Evolutionary conservation across 805 yeast species (phyloP), one percentile per base, ranked within the genome.

Genomic region (Lipomyces spencermartinsiae): DNA sequence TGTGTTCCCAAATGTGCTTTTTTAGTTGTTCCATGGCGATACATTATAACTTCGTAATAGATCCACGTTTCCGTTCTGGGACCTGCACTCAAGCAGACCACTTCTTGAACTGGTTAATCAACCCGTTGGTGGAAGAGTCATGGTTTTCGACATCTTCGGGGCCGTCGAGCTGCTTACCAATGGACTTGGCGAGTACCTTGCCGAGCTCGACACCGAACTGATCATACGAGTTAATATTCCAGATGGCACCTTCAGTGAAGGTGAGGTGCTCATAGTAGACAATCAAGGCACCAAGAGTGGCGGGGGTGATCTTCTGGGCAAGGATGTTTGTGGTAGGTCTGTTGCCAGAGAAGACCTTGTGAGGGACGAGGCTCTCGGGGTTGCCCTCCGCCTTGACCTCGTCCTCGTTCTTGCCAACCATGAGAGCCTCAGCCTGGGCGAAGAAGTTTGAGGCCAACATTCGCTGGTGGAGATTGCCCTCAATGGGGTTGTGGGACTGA

Each of bases 191-290:
- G 79, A 95, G 87, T 63, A 90, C 96, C 84, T 95, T 95, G 80
- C 99, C 99, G 76, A 95, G 90, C 84, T 95, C 99, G 77, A 95
- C 99, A 82, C 99, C 99, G 97, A 98, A 95, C 85, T 95, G 99
- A 85, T 95, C 99, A 79, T 92, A 95, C 22, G 98, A 94, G 89
- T 95, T 95, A 85, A 95, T 93, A 87, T 96, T 95, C 99, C 99
- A 94, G 78, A 95, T 83, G 67, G 99, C 99, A 83, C 99, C 99
- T 84, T 95, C 99, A 68, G 93, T 93, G 83, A 95, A 95, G 55
- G 98, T 94, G 69, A 92, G 87, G 80, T 93, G 97, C 84, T 95
- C 99, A 84, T 95, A 95, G 87, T 95, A 95, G 58, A 97, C 98
- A 79, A 95, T 95, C 82, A 95, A 86, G 58, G 98, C 87, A 83